phyloP scores from a whole-genome alignment of 2,329 filamentous ascomycete species.

The Alternaria brassicae region DNA sequence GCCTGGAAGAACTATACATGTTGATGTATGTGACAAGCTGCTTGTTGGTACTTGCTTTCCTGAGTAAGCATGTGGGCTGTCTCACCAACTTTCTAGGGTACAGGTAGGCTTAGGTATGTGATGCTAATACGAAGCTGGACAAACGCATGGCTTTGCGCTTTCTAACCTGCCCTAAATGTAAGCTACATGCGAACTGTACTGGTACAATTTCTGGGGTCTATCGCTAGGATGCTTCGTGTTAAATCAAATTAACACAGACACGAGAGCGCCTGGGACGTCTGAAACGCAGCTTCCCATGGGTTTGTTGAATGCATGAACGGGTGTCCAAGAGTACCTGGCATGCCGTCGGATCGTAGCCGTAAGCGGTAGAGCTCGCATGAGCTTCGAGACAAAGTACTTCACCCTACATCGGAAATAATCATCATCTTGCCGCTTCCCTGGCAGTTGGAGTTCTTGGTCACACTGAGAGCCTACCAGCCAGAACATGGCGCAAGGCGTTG shows the following conservation, averaged over 20 bases:
- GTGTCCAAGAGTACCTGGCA: background rate
- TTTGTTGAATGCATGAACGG: slow-evolving; percentile 4
- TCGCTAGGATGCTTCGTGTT: background rate
- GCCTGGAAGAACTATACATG: background rate
- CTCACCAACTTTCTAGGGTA: background rate
- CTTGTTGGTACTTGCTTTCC: slow-evolving; percentile 3
- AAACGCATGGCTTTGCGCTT: background rate
- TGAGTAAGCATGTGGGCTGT: background rate
- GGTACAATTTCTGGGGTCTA: background rate
- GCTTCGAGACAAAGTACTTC: background rate
- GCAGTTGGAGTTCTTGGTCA: background rate
- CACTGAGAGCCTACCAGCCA: background rate
- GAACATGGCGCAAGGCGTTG: background rate
- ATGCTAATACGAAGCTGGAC: background rate
- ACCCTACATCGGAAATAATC: background rate
- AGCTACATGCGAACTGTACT: background rate
- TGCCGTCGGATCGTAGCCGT: background rate
- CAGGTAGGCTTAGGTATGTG: background rate
- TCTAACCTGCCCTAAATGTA: background rate
- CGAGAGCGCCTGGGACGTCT: background rate
- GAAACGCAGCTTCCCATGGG: slow-evolving; percentile 8
- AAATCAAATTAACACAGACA: background rate
- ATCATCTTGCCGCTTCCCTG: background rate
- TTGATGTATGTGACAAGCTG: background rate
- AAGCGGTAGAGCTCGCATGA: background rate